A percentile compares a stretch with the other conserved stretches of the same genome.
Evolutionary conservation across 2,329 filamentous ascomycete genomes (phyloP).

Genomic region (Venturia carpophila): DNA sequence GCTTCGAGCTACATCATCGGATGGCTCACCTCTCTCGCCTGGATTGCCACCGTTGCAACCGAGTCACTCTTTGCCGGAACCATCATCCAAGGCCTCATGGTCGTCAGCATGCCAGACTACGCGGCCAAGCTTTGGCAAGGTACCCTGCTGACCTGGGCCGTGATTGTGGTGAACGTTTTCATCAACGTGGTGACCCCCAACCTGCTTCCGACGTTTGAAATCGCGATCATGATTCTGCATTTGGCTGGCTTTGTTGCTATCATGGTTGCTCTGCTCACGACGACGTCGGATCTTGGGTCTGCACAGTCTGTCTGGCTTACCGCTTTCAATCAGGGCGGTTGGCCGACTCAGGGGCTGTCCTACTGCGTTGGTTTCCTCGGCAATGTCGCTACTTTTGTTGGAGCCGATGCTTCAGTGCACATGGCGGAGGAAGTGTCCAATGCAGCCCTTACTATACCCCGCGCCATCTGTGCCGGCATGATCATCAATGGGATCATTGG

Average conservation of each 20-base stretch:
- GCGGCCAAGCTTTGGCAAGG: constrained; percentile 26
- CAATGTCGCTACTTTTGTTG: constrained; percentile 18
- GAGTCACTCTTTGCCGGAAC: constrained; percentile 18
- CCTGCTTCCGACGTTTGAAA: constrained; percentile 19
- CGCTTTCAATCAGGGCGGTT: constrained; percentile 25
- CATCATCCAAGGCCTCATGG: constrained; percentile 15
- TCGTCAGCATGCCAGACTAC: constrained; percentile 25
- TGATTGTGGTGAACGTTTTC: constrained; percentile 24
- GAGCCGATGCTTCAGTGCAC: constrained; percentile 17
- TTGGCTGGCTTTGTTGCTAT: constrained; percentile 27
- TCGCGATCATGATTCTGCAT: constrained; percentile 25
- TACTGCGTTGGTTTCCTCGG: constrained; percentile 19
- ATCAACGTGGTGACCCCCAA: constrained; percentile 24
- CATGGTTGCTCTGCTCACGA: constrained; percentile 26
- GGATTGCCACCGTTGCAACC: constrained; percentile 19
- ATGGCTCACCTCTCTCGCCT: constrained; percentile 19
- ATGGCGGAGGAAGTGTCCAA: constrained; percentile 27
- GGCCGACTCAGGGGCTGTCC: constrained; percentile 24
- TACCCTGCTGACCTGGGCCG: constrained; percentile 26
- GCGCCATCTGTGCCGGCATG: constrained; percentile 26
- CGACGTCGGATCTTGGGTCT: constrained; percentile 20
- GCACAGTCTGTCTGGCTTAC: constrained; percentile 23
- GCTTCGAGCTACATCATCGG: constrained; percentile 18
- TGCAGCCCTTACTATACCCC: constrained; percentile 26
- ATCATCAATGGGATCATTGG: constrained; percentile 20